phyloP scores from a whole-genome alignment of 768 basidiomycete species.

The Boletus barrowsii region DNA sequence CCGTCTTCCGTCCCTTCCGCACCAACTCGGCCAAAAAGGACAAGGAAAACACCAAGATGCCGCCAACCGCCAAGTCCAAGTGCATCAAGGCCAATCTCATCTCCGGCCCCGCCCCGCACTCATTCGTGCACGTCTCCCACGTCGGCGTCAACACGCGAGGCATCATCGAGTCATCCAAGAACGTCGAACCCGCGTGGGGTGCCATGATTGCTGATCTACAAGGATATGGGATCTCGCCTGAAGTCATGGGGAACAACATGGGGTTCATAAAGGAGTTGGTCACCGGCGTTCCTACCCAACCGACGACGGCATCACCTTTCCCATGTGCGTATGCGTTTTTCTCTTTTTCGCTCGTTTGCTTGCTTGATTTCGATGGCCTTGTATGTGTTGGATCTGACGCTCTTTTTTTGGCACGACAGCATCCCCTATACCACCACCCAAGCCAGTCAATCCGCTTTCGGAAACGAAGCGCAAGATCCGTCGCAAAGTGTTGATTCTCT shows the following conservation, averaged over 20 bases:
- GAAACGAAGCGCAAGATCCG: slow-evolving; percentile 33
- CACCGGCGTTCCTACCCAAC: slow-evolving; percentile 2
- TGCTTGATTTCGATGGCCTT: neutral
- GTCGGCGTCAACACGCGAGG: slow-evolving; percentile 55
- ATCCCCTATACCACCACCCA: slow-evolving; percentile 8
- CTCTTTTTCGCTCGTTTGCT: neutral
- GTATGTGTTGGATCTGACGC: neutral
- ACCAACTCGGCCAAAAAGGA: slow-evolving; percentile 26
- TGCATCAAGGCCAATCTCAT: slow-evolving; percentile 40
- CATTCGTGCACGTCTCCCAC: slow-evolving; percentile 67
- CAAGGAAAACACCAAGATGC: slow-evolving; percentile 28
- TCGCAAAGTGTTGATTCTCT: slow-evolving; percentile 31
- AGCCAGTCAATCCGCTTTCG: slow-evolving; percentile 7
- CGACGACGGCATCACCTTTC: neutral
- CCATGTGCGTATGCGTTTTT: slow-evolving; percentile 11
- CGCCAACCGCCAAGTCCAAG: slow-evolving; percentile 38
- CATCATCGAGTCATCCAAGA: slow-evolving; percentile 50
- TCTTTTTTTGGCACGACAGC: neutral
- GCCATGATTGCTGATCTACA: slow-evolving; percentile 42
- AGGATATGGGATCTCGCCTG: slow-evolving; percentile 36
- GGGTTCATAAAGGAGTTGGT: slow-evolving; percentile 36
- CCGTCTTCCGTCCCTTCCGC: slow-evolving; percentile 28
- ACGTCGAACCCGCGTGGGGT: slow-evolving; percentile 54
- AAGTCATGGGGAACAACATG: slow-evolving; percentile 29
- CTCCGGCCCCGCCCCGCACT: slow-evolving; percentile 54